Evolutionary conservation across 257 asterid genomes (phyloP).

Genomic region (Solanum sparsipilum): DNA sequence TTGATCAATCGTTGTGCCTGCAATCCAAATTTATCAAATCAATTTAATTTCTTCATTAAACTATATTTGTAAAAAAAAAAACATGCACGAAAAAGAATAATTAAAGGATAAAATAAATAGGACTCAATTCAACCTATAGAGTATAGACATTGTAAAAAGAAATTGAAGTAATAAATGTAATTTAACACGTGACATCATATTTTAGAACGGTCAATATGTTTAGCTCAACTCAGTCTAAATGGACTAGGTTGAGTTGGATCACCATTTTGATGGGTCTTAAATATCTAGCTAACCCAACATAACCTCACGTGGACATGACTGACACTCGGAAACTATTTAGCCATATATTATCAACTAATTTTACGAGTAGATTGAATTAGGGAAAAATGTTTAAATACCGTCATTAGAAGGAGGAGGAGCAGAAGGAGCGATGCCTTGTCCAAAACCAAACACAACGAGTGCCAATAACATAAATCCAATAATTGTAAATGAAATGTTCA

Average conservation of each 20-base stretch:
- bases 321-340: background rate
- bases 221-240: background rate
- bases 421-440: slow-evolving; percentile 7
- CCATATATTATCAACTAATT: background rate
- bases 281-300: background rate
- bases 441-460: background rate
- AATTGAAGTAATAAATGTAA: background rate
- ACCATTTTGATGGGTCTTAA: background rate
- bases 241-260: background rate
- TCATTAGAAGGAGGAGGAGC: background rate
- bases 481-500: background rate
- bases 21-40: background rate
- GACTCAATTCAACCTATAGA: background rate
- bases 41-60: background rate
- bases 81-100: background rate
- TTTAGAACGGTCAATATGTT: background rate
- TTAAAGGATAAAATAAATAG: background rate
- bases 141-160: background rate
- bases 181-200: background rate
- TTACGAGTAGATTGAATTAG: background rate
- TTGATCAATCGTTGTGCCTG: slow-evolving; percentile 62
- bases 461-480: background rate
- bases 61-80: background rate
- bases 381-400: background rate
- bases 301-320: background rate